Conservation (phyloP, 169 alveolate species). For the Plasmodium yoelii region DNA sequence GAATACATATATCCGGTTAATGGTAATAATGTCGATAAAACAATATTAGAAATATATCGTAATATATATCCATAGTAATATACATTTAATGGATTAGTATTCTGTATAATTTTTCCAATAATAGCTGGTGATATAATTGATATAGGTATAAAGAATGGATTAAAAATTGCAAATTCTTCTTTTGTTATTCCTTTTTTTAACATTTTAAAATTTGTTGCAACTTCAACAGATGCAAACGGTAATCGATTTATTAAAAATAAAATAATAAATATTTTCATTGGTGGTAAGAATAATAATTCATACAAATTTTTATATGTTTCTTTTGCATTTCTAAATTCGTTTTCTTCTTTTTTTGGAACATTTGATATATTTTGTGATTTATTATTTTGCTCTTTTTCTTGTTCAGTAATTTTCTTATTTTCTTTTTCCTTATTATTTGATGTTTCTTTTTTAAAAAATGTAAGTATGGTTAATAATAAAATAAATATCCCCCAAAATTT, state of each 20-base stretch:
- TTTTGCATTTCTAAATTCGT: constrained; percentile 55
- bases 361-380: constrained; percentile 25
- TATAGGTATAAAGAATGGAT: constrained; percentile 81
- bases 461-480: constrained; percentile 74
- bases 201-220: constrained; percentile 82
- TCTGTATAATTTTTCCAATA: constrained; percentile 66
- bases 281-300: constrained; percentile 78
- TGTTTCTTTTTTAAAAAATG: constrained; percentile 62
- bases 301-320: constrained; percentile 60
- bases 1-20: constrained; percentile 67
- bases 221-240: constrained; percentile 81
- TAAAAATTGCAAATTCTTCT: constrained; percentile 81
- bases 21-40: constrained; percentile 57
- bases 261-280: constrained; percentile 77
- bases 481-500: constrained; percentile 82
- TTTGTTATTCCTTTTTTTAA: constrained; percentile 81
- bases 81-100: constrained; percentile 41
- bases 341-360: constrained; percentile 10
- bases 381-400: not conserved
- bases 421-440: constrained; percentile 23
- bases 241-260: constrained; percentile 75
- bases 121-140: constrained; percentile 82
- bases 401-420: not conserved
- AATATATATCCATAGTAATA: constrained; percentile 63
- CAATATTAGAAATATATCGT: constrained; percentile 61